Conservation (phyloP, 2,329 filamentous ascomycete species). For the Microthyrium microscopicum region DNA sequence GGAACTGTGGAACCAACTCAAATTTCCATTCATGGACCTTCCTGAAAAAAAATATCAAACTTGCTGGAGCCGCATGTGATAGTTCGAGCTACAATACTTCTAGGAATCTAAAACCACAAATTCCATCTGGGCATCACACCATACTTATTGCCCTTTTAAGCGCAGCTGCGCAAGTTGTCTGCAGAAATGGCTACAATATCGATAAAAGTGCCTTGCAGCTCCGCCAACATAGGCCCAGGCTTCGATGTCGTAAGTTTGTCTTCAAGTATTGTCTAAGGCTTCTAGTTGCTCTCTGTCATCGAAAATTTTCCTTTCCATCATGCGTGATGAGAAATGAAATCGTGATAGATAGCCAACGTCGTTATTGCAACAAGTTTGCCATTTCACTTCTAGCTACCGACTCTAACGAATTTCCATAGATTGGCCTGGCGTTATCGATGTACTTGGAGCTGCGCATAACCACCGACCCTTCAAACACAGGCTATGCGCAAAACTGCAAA, state of each 20-base stretch:
- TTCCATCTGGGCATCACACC: no score
- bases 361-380: neutral
- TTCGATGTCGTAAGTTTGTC: constrained; percentile 54
- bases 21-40: neutral
- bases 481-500: constrained; percentile 61
- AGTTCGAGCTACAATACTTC: no score
- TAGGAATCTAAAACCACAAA: no score
- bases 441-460: constrained; percentile 82
- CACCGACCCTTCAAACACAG: constrained; percentile 38
- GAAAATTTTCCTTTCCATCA: neutral
- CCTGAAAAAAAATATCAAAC: no score
- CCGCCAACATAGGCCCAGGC: constrained; percentile 88
- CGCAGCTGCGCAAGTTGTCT: no score
- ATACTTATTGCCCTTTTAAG: no score
- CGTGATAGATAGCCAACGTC: neutral
- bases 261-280: neutral
- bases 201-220: constrained; percentile 79
- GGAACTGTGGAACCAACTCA: neutral
- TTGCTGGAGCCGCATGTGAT: no score
- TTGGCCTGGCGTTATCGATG: constrained; percentile 83
- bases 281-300: neutral
- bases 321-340: neutral
- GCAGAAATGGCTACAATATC: constrained; percentile 11
- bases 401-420: constrained; percentile 20
- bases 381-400: neutral